These are phyloP conservation scores for Noccaea caerulescens DNA, from an alignment of 345 rosid genomes.

Conservation along the genomic window DNA sequence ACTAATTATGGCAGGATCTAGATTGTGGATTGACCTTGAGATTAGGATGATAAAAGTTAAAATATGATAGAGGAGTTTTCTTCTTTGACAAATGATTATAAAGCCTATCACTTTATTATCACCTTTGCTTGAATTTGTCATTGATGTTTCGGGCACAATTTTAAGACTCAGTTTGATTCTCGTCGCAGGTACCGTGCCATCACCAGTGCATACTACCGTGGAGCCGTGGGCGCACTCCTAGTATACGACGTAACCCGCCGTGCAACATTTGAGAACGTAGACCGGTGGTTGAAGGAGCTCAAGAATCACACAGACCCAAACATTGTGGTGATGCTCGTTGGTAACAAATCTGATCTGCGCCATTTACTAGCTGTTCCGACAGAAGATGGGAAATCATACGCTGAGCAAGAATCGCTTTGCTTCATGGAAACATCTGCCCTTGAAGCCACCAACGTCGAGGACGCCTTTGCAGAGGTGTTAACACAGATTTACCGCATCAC, in stretches of 20 bases:
- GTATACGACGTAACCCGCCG: constrained; percentile 72
- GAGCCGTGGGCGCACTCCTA: constrained; percentile 73
- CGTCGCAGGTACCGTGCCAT: constrained; percentile 64
- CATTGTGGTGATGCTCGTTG: constrained; percentile 75
- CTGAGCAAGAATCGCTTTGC: constrained; percentile 62
- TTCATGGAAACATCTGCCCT: constrained; percentile 78
- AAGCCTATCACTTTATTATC: constrained; percentile 1
- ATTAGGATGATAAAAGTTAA: background rate
- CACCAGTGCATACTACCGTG: constrained; percentile 77
- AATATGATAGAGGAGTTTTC: background rate
- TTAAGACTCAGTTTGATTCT: constrained; percentile 16
- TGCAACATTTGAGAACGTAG: constrained; percentile 69
- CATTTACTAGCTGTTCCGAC: constrained; percentile 67
- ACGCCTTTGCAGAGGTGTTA: constrained; percentile 68
- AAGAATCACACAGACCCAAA: constrained; percentile 71
- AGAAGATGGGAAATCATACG: constrained; percentile 66
- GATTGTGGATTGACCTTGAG: background rate
- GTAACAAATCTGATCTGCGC: constrained; percentile 71
- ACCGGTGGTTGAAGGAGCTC: constrained; percentile 71
- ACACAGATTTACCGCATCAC: constrained; percentile 61
- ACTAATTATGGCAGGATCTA: background rate
- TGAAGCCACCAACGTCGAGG: constrained; percentile 65
- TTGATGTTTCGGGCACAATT: constrained; percentile 3
- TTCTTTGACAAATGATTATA: background rate
- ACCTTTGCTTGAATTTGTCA: background rate